Conservation (phyloP, 2,329 filamentous ascomycete species). For the Talaromyces sp. region DNA sequence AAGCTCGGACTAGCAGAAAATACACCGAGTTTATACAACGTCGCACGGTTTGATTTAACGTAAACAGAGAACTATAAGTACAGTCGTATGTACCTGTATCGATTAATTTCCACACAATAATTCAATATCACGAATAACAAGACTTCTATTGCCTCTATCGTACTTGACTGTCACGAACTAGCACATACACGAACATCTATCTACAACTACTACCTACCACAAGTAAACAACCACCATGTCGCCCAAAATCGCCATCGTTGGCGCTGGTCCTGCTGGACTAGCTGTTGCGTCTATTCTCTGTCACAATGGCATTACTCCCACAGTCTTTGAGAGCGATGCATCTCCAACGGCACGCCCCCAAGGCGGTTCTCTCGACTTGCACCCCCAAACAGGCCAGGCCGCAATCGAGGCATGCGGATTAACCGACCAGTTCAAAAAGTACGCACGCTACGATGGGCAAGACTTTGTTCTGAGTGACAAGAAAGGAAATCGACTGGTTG, state of each 20-base stretch:
- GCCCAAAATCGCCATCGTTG: constrained; percentile 16
- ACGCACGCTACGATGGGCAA: constrained; percentile 18
- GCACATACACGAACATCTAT: background rate
- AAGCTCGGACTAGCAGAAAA: background rate
- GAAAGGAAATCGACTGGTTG: constrained; percentile 11
- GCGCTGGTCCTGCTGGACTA: constrained; percentile 16
- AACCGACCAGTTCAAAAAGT: constrained; percentile 20
- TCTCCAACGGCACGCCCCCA: constrained; percentile 18
- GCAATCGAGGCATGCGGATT: constrained; percentile 21
- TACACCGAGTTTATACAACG: background rate
- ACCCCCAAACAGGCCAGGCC: constrained; percentile 19
- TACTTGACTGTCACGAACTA: background rate
- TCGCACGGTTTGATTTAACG: background rate
- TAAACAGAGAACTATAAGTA: background rate
- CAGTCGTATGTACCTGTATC: background rate
- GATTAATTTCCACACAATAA: background rate
- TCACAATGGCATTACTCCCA: constrained; percentile 13
- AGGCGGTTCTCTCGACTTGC: constrained; percentile 25
- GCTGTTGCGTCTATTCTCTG: constrained; percentile 12
- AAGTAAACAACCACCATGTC: background rate
- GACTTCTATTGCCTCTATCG: background rate
- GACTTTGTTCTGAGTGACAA: constrained; percentile 17
- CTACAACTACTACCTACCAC: background rate
- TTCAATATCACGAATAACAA: background rate
- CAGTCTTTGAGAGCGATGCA: constrained; percentile 27